phyloP scores from a whole-genome alignment of 768 basidiomycete species.

The Podaxis sp. region DNA sequence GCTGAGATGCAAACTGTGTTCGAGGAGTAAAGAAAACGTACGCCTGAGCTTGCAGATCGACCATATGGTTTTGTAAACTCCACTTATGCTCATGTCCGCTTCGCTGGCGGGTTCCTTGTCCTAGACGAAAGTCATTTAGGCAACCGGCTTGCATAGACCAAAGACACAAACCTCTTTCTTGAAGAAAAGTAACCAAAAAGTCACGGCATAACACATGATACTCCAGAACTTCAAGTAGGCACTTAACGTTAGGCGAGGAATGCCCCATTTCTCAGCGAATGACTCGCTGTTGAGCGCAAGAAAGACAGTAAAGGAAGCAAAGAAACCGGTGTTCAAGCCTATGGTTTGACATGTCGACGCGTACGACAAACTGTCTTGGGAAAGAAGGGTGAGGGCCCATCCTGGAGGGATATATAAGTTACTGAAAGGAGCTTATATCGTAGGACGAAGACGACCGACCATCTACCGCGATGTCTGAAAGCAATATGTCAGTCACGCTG shows the following conservation, averaged over 20 bases:
- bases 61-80: constrained; percentile 95
- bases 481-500: constrained; percentile 10
- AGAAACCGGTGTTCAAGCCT: constrained; percentile 92
- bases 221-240: constrained; percentile 88
- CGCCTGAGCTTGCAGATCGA: constrained; percentile 87
- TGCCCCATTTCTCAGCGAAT: constrained; percentile 81
- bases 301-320: constrained; percentile 95
- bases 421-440: background rate
- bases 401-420: constrained; percentile 31
- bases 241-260: constrained; percentile 65
- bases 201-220: constrained; percentile 76
- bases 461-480: constrained; percentile 91
- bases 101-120: constrained; percentile 70
- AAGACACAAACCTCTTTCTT: constrained; percentile 72
- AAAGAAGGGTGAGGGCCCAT: constrained; percentile 82
- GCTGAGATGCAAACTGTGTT: background rate
- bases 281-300: constrained; percentile 93
- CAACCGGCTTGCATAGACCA: background rate
- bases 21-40: constrained; percentile 31
- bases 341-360: constrained; percentile 98
- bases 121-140: constrained; percentile 28
- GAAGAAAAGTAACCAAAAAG: constrained; percentile 81
- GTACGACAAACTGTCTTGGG: constrained; percentile 90
- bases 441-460: constrained; percentile 44
- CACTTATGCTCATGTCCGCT: constrained; percentile 84